Evolutionary conservation across 208 protist species (phyloP), one percentile per base, ranked within the genome.

Genomic region (Wallacemonas collosoma): DNA sequence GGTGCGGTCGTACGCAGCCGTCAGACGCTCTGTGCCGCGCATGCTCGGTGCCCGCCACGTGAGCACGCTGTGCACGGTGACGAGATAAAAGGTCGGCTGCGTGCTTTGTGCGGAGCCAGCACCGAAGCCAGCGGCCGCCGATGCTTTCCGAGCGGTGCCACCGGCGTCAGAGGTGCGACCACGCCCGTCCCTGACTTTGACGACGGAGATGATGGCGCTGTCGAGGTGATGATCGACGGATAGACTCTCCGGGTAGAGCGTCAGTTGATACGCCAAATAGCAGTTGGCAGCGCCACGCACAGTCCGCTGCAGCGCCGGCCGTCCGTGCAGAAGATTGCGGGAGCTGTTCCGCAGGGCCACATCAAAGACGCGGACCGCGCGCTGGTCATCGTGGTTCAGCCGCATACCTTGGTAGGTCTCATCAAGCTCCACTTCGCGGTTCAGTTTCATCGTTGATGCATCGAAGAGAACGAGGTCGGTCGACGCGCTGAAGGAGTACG

Each of bases 21-120:
- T 41, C 40, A 93, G 50, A 26, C 73, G 85, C 71, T 89, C 80
- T 6, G 36, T 26, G 41, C 70, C 68, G 55, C 71, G 83, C 89
- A 94, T 94, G 72, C 85, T 93, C 44, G 91, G 91, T 45, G 90
- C 73, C 3, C 75, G 80, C 89, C 88, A 96, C 14, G 87, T 88
- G 85, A 96, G 93, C 26, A 82, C 41, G 36, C 91, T 88, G 75
- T 95, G 91, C 5, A 95, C 70, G 6, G 86, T 90, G 9, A 93
- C 91, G 38, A 93, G 53, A 67, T 89, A 85, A 57, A 83, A 73
- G 9, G 62, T 62, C 44, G 56, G 64, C 35, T 50, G 41, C 15
- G 40, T 4, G 47, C 60, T 40, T 7, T 51, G 67, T 5, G 41
- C 50, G 17, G 55, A 15, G n/a, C 62, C 67, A 2, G 58, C 60